phyloP scores from a whole-genome alignment of 78 protist genomes.

The Dictyostelium brefeldianum region DNA sequence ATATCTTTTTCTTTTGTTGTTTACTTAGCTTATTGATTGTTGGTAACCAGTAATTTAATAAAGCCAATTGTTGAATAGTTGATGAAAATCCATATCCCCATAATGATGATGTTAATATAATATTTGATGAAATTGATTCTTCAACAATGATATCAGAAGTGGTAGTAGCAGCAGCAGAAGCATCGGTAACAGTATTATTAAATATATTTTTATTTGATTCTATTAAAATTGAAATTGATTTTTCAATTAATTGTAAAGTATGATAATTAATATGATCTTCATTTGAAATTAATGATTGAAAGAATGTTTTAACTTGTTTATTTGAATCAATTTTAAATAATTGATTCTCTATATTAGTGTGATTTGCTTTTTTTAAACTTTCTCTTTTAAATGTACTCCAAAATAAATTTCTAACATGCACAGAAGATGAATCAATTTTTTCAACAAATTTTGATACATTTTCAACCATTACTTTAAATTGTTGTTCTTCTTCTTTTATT shows the following conservation, averaged over 20 bases:
- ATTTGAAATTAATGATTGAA: not conserved
- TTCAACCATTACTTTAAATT: not conserved
- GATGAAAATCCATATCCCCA: constrained; percentile 48
- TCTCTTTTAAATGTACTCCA: constrained; percentile 14
- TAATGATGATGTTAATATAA: constrained; percentile 12
- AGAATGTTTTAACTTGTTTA: constrained; percentile 5
- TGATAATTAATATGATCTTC: constrained; percentile 7
- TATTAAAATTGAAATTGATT: not conserved
- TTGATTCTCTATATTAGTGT: not conserved
- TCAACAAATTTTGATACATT: constrained; percentile 2
- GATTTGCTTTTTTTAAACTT: not conserved
- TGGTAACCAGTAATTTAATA: constrained; percentile 28
- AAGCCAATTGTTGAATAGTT: constrained; percentile 39
- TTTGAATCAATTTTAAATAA: not conserved
- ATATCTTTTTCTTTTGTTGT: constrained; percentile 19
- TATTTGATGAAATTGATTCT: constrained; percentile 10
- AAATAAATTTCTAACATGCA: constrained; percentile 38
- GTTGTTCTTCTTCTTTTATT: not conserved
- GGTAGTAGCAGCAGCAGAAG: not conserved
- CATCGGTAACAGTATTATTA: constrained; percentile 24
- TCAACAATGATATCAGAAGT: not conserved
- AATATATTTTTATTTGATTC: constrained; percentile 25
- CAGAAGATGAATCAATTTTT: constrained; percentile 26
- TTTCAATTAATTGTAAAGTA: not conserved
- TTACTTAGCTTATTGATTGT: constrained; percentile 14